A percentile compares a stretch with the other conserved stretches of the same genome.
phyloP scores from a whole-genome alignment of 495 filamentous ascomycete genomes.

The Penicillium canescens region DNA sequence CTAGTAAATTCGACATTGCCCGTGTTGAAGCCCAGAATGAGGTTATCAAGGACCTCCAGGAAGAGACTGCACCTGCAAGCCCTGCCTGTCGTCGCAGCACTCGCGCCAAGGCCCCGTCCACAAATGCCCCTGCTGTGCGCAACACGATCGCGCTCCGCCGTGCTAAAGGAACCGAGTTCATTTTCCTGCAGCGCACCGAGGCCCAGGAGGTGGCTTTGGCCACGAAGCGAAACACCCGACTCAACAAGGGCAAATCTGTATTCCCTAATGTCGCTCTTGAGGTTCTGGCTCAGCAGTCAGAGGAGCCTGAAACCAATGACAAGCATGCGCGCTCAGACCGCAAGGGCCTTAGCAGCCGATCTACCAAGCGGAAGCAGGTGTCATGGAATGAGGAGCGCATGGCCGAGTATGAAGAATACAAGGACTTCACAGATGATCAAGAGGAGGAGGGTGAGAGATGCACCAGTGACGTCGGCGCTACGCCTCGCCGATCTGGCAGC shows the following conservation, averaged over 20 bases:
- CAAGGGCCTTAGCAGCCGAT: slow-evolving; percentile 2
- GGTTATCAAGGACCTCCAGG: slow-evolving; percentile 19
- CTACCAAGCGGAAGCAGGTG: slow-evolving; percentile 31
- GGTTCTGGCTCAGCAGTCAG: slow-evolving; percentile 33
- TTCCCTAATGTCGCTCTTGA: slow-evolving; percentile 48
- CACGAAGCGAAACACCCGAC: slow-evolving; percentile 57
- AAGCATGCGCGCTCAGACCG: slow-evolving; percentile 5
- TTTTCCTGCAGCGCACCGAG: slow-evolving; percentile 57
- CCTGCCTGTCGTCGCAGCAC: slow-evolving; percentile 44
- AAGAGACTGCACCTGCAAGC: slow-evolving; percentile 27
- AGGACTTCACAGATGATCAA: slow-evolving; percentile 10
- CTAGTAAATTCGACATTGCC: slow-evolving; percentile 25
- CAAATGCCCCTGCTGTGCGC: slow-evolving; percentile 35
- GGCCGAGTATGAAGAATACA: slow-evolving; percentile 32
- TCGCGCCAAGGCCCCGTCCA: slow-evolving; percentile 31
- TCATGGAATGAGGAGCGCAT: slow-evolving; percentile 47
- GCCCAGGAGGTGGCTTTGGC: slow-evolving; percentile 56
- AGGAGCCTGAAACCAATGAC: slow-evolving; percentile 1
- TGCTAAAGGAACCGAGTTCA: slow-evolving; percentile 54
- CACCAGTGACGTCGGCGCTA: slow-evolving; percentile 14
- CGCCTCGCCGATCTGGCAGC: slow-evolving; percentile 12
- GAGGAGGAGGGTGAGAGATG: slow-evolving; percentile 9
- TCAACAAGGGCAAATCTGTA: slow-evolving; percentile 56
- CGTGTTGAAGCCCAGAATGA: slow-evolving; percentile 16
- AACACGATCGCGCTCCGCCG: slow-evolving; percentile 57